Percentiles rank a stretch among this genome's conserved stretches.
phyloP scores from a whole-genome alignment of 176 grass and related monocot species.

The Aegilops speltoides region DNA sequence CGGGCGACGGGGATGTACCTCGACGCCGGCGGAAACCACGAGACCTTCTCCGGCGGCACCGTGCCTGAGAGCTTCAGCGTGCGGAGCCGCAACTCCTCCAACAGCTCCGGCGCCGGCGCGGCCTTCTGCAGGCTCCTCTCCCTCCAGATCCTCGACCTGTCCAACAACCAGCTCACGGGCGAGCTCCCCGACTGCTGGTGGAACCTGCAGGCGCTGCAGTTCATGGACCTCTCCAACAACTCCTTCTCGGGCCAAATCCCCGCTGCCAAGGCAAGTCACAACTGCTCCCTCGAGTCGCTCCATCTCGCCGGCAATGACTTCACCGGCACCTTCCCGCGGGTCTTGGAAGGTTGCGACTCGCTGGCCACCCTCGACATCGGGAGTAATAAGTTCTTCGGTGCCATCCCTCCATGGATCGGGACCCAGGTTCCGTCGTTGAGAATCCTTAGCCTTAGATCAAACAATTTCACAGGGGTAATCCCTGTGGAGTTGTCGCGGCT shows the following conservation, averaged over 20 bases:
- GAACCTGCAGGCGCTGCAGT: constrained; percentile 36
- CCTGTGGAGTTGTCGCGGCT: constrained; percentile 38
- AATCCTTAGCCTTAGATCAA: constrained; percentile 59
- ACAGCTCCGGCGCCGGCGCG: constrained; percentile 29
- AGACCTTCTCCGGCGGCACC: background rate
- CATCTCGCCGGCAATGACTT: constrained; percentile 60
- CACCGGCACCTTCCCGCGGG: constrained; percentile 36
- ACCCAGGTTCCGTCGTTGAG: constrained; percentile 17
- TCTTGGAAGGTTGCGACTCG: background rate
- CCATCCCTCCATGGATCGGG: constrained; percentile 63
- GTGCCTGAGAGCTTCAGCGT: constrained; percentile 11
- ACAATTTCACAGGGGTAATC: constrained; percentile 54
- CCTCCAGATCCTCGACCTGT: constrained; percentile 62
- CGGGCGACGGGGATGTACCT: constrained; percentile 26
- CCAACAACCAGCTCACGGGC: constrained; percentile 63
- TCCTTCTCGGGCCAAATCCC: constrained; percentile 56
- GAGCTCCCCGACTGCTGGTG: constrained; percentile 61
- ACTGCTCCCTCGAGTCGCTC: constrained; percentile 52
- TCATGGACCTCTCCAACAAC: constrained; percentile 68
- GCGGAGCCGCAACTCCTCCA: constrained; percentile 38
- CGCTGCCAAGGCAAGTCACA: background rate
- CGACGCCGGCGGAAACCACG: background rate
- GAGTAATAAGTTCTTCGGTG: constrained; percentile 47
- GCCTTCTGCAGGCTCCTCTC: constrained; percentile 54
- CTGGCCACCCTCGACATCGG: constrained; percentile 54